These are phyloP conservation scores for Cryptosporidium tyzzeri DNA, from an alignment of 169 alveolate genomes.

Conservation along the genomic window DNA sequence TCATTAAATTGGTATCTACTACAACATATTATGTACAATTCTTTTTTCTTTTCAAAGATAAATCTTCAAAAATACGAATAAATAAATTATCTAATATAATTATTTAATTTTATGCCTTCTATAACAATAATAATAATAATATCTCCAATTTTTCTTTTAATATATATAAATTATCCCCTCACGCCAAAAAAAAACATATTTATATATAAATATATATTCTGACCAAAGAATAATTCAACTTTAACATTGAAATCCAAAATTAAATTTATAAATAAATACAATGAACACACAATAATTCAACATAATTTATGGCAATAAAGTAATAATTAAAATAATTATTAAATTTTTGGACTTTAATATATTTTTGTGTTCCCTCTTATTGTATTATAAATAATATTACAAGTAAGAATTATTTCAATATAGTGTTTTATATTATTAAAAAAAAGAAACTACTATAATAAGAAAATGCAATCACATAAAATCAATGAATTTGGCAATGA, in stretches of 20 bases:
- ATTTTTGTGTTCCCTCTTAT: neutral
- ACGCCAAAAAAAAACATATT: neutral
- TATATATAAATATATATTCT: no score
- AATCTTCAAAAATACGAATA: neutral
- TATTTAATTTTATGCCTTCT: neutral
- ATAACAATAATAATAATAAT: neutral
- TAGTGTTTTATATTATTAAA: no score
- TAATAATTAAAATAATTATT: no score
- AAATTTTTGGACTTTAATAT: neutral
- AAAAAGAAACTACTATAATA: neutral
- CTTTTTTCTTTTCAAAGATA: neutral
- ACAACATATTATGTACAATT: neutral
- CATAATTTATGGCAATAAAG: neutral
- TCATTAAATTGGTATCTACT: neutral
- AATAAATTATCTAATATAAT: no score
- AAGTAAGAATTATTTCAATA: neutral
- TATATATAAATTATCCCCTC: neutral
- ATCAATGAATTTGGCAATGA: neutral
- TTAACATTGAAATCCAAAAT: no score
- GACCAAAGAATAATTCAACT: no score
- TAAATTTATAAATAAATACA: no score
- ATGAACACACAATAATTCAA: neutral
- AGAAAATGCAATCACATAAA: neutral
- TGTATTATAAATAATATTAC: neutral
- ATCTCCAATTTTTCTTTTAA: neutral